These are phyloP conservation scores for Bipolaris gigantea DNA, from an alignment of 2,329 filamentous ascomycete species.

Conservation along the genomic window DNA sequence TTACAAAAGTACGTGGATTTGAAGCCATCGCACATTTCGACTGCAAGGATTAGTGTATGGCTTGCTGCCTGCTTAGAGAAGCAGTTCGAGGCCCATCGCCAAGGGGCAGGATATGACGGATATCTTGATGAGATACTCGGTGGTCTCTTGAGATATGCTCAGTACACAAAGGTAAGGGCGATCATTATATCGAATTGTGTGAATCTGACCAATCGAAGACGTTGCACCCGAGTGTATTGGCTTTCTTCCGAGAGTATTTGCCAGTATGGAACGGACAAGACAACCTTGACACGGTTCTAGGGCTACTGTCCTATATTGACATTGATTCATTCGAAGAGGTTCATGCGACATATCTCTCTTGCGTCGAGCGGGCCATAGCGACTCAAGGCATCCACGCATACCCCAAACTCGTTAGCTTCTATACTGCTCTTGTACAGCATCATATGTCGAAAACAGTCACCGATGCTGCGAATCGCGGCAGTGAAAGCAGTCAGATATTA, in stretches of 20 bases:
- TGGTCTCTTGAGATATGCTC: constrained; percentile 38
- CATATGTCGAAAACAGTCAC: constrained; percentile 48
- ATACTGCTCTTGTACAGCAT: constrained; percentile 65
- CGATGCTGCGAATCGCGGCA: constrained; percentile 27
- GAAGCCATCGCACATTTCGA: constrained; percentile 33
- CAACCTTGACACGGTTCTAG: constrained; percentile 52
- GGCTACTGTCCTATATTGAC: constrained; percentile 48
- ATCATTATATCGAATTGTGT: too few relatives aligned
- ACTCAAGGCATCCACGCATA: constrained; percentile 53
- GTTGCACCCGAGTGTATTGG: constrained; percentile 33
- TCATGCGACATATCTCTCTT: constrained; percentile 43
- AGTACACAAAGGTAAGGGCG: constrained; percentile 39
- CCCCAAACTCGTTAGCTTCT: constrained; percentile 65
- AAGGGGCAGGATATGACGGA: constrained; percentile 17
- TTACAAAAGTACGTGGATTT: constrained; percentile 74
- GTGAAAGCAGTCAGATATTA: constrained; percentile 47
- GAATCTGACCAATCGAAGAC: constrained; percentile 26
- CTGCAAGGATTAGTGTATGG: constrained; percentile 43
- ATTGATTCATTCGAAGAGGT: constrained; percentile 56
- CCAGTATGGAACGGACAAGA: constrained; percentile 42
- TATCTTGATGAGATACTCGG: constrained; percentile 38
- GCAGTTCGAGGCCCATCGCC: constrained; percentile 29
- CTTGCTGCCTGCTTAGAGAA: constrained; percentile 44
- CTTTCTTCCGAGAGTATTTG: constrained; percentile 43
- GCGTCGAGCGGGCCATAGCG: constrained; percentile 48